Evolutionary conservation across 495 filamentous ascomycete genomes (phyloP).

Genomic region (Aspergillus haitiensis): DNA sequence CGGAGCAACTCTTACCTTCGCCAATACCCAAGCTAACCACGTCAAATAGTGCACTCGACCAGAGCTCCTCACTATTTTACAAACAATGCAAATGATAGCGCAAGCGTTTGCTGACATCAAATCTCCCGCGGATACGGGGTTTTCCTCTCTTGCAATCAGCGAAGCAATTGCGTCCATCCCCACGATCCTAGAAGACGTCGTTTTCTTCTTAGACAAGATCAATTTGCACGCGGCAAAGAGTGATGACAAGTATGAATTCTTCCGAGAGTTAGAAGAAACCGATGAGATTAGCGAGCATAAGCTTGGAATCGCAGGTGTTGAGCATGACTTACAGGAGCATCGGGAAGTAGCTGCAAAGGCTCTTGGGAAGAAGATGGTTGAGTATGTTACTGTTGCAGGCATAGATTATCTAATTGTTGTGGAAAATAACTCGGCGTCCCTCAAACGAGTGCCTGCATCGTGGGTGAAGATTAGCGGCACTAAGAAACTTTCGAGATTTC

Average conservation of each 20-base stretch:
- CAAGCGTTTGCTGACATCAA: constrained; percentile 69
- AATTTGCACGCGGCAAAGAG: constrained; percentile 78
- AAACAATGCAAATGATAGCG: constrained; percentile 79
- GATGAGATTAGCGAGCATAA: constrained; percentile 85
- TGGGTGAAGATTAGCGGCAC: constrained; percentile 95
- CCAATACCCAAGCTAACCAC: constrained; percentile 26
- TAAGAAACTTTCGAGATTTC: constrained; percentile 88
- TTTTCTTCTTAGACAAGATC: constrained; percentile 77
- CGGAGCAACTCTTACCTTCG: background rate
- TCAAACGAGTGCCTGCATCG: constrained; percentile 85
- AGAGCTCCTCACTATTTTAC: constrained; percentile 81
- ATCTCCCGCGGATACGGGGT: constrained; percentile 66
- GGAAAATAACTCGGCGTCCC: constrained; percentile 63
- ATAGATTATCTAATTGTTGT: constrained; percentile 97
- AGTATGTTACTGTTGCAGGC: constrained; percentile 77
- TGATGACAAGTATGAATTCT: constrained; percentile 94
- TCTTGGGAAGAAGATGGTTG: constrained; percentile 65
- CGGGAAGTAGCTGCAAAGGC: constrained; percentile 67
- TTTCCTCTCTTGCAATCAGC: constrained; percentile 68
- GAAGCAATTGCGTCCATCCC: constrained; percentile 76
- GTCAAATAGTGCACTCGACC: constrained; percentile 71
- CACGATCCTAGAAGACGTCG: constrained; percentile 67
- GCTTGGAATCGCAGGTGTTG: constrained; percentile 85
- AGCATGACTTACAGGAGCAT: constrained; percentile 80
- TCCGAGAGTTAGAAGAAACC: constrained; percentile 80